Conservation (phyloP, 1,139 yeast species). For the Insectozyma bohioensis region DNA sequence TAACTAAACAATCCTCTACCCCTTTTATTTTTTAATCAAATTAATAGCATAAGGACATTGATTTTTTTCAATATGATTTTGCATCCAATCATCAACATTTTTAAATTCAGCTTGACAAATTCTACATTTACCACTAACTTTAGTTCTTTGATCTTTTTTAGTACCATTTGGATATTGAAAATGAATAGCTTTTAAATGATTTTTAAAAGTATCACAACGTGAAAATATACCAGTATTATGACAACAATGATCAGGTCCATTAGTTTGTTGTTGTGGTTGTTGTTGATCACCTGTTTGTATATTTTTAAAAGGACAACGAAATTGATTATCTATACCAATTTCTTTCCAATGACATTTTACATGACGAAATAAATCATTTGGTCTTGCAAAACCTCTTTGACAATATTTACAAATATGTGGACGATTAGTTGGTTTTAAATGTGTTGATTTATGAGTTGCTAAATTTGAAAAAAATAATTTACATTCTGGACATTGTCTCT, state of each 20-base stretch:
- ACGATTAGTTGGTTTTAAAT: conserved; percentile 67
- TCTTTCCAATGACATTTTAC: conserved; percentile 81
- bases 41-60: conserved; percentile 40
- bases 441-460: conserved; percentile 85
- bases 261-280: conserved; percentile 1
- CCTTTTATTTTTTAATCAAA: conserved; percentile 8
- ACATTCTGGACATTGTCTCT: conserved; percentile 85
- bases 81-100: conserved; percentile 79
- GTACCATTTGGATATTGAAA: conserved; percentile 89
- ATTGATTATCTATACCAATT: conserved; percentile 49
- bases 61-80: conserved; percentile 64
- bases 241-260: conserved; percentile 48
- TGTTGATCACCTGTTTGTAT: conserved; percentile 14
- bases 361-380: conserved; percentile 83
- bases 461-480: conserved; percentile 72
- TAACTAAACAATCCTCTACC: no score
- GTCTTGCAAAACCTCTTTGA: conserved; percentile 81
- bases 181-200: conserved; percentile 86
- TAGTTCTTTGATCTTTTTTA: conserved; percentile 68
- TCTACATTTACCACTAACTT: conserved; percentile 72
- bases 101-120: conserved; percentile 66
- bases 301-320: conserved; percentile 45
- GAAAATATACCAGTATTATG: conserved; percentile 84
- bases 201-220: conserved; percentile 88
- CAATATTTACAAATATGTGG: conserved; percentile 81